Base-by-base conservation (phyloP, 1,284 basidiomycete species). In the Naganishia sp. region DNA sequence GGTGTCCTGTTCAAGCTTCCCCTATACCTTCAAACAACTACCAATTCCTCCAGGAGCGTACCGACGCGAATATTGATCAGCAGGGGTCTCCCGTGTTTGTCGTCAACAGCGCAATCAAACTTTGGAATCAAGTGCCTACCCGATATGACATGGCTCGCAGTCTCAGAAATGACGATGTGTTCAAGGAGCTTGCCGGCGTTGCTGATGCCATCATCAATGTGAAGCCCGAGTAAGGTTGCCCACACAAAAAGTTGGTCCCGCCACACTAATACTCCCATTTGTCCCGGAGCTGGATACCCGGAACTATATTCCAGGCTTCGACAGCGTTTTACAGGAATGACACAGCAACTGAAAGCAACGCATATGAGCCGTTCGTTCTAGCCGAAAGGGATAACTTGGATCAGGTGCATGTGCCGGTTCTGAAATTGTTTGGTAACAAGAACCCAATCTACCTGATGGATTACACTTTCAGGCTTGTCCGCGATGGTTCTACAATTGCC, bases 161-260 rank as follows among this genome's bases (percentile, higher is more conserved):
- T 15, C 21, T 55, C n/a, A 6, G 31, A 25, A 7, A 16, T 9
- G n/a, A 36, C 18, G 45, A 48, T 10, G 21, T 21, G 13, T 49
- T 25, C 28, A 59, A 59, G 21, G 56, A 59, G 21, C 28, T 59
- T 3, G 45, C 56, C 5, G 56, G 45, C 11, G 56, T 59, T 11
- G 46, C 45, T 15, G 36, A 59, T 39, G 56, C 56, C 45, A 59
- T 59, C 28, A 59, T 28, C 45, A 49, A 59, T 33, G 31, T 49
- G 3, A 31, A 31, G 7, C 56, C 56, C 21, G 31, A 46, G 56
- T 59, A 49, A n/a, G 56, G 10, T 23, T 6, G n/a, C 21, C 11
- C 1, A 28, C 28, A 28, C n/a, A 15, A 21, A 28, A 6, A 16
- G 0, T 11, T 3, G 4, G 18, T 36, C 10, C 23, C 16, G 9